Evolutionary conservation across 2,329 filamentous ascomycete species (phyloP).

Genomic region (Penicillium capsulatum): DNA sequence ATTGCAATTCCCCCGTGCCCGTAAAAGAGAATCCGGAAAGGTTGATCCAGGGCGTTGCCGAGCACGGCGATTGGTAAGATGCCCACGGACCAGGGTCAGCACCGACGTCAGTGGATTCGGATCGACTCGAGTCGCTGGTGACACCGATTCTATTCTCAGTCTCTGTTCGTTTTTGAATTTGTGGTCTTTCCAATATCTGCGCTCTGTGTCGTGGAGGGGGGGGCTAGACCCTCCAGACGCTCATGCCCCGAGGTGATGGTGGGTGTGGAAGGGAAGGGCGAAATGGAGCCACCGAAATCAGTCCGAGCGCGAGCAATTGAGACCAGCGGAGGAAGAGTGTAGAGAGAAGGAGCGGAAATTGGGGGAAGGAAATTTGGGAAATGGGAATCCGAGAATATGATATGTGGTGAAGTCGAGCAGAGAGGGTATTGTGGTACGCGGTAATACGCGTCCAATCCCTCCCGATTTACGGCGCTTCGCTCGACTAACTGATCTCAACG

Average conservation of each 20-base stretch:
- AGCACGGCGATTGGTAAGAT: constrained; percentile 19
- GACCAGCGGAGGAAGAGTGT: neutral
- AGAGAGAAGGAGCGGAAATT: constrained; percentile 3
- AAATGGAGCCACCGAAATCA: no score
- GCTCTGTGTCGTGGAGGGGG: constrained; percentile 18
- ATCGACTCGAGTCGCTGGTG: no score
- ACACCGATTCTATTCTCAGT: no score
- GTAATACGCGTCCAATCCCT: neutral
- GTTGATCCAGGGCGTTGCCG: constrained; percentile 15
- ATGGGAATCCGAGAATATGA: constrained; percentile 6
- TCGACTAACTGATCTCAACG: constrained; percentile 12
- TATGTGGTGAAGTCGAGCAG: constrained; percentile 12
- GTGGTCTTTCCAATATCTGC: constrained; percentile 6
- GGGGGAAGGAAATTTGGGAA: constrained; percentile 7
- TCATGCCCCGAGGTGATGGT: constrained; percentile 26
- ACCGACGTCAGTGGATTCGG: constrained; percentile 7
- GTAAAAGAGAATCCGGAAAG: constrained; percentile 27
- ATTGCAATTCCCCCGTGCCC: constrained; percentile 31
- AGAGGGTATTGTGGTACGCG: neutral
- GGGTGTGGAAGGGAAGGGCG: constrained; percentile 10
- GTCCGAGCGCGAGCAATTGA: no score
- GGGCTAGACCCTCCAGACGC: constrained; percentile 33
- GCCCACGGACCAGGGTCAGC: constrained; percentile 21
- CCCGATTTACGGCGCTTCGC: constrained; percentile 23
- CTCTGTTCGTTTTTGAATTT: neutral